Percentiles rank a stretch among this genome's conserved stretches.
phyloP scores from a whole-genome alignment of 2,329 filamentous ascomycete species.

The Amauroascus niger region DNA sequence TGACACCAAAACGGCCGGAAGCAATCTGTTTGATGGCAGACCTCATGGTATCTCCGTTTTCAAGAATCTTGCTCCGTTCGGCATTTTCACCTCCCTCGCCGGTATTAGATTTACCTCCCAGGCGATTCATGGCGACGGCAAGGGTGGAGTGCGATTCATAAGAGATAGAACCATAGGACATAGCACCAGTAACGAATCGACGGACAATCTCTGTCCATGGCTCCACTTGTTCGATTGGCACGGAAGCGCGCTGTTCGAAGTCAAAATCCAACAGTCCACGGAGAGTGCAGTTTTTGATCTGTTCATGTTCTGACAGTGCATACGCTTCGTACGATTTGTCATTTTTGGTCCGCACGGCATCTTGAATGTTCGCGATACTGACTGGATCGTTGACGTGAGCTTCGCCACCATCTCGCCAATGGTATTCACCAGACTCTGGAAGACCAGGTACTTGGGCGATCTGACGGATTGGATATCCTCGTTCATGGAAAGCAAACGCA shows the following conservation, averaged over 20 bases:
- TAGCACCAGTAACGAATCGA: conserved; percentile 91
- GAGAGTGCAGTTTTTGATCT: conserved; percentile 92
- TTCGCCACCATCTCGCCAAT: conserved; percentile 95
- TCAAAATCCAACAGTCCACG: conserved; percentile 93
- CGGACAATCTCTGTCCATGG: conserved; percentile 97
- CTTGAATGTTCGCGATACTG: conserved; percentile 93
- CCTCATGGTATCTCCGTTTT: conserved; percentile 92
- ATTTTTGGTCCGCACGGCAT: conserved; percentile 92
- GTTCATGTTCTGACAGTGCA: conserved; percentile 83
- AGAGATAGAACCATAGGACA: conserved; percentile 97
- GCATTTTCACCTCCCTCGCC: conserved; percentile 95
- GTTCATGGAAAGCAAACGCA: conserved; percentile 88
- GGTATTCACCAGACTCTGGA: conserved; percentile 89
- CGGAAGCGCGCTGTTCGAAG: conserved; percentile 73
- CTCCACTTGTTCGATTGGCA: conserved; percentile 93
- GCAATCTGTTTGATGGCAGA: conserved; percentile 97
- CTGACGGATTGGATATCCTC: conserved; percentile 72
- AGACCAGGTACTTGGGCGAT: conserved; percentile 71
- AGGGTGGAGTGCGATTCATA: conserved; percentile 97
- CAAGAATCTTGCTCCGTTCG: conserved; percentile 73
- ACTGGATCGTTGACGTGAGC: conserved; percentile 90
- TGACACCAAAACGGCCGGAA: conserved; percentile 91
- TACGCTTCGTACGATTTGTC: conserved; percentile 98
- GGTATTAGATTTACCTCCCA: conserved; percentile 95
- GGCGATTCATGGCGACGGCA: conserved; percentile 90